phyloP scores from a whole-genome alignment of 2,329 filamentous ascomycete species.

The Stagonosporopsis cucurbitacearum region DNA sequence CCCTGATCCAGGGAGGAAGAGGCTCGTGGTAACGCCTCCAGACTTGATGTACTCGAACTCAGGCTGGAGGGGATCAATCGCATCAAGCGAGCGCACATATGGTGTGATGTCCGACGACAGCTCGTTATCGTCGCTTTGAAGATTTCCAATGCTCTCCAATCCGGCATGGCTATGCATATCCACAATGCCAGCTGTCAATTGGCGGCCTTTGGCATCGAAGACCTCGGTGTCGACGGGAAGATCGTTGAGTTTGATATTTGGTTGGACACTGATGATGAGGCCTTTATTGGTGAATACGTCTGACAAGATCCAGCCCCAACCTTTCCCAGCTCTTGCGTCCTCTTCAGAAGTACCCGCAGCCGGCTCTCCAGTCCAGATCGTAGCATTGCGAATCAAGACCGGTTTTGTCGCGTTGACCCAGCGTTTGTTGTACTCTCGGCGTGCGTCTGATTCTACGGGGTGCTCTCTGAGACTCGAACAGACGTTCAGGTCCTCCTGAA shows the following conservation, averaged over 20 bases:
- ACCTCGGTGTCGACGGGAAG: slow-evolving; percentile 50
- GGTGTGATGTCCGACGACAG: slow-evolving; percentile 69
- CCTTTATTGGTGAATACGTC: slow-evolving; percentile 68
- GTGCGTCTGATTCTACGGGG: slow-evolving; percentile 63
- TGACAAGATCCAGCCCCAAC: slow-evolving; percentile 65
- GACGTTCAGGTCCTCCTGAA: slow-evolving; percentile 61
- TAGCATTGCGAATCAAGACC: slow-evolving; percentile 70
- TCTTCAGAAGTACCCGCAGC: slow-evolving; percentile 58
- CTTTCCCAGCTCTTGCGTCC: slow-evolving; percentile 64
- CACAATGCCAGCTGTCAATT: slow-evolving; percentile 70
- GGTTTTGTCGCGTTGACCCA: slow-evolving; percentile 65
- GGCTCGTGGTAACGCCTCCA: slow-evolving; percentile 72
- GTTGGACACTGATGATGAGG: slow-evolving; percentile 63
- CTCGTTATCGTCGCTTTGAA: slow-evolving; percentile 70
- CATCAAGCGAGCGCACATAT: slow-evolving; percentile 71
- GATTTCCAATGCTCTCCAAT: slow-evolving; percentile 53
- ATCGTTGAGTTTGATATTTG: slow-evolving; percentile 49
- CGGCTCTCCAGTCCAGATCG: slow-evolving; percentile 71
- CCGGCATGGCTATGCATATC: slow-evolving; percentile 71
- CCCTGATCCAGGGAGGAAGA: slow-evolving; percentile 71
- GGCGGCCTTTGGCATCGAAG: slow-evolving; percentile 66
- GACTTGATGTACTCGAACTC: slow-evolving; percentile 74
- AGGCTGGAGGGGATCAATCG: slow-evolving; percentile 66
- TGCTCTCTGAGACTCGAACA: slow-evolving; percentile 63
- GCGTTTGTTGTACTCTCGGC: slow-evolving; percentile 65